phyloP scores from a whole-genome alignment of 495 filamentous ascomycete genomes.

The Aspergillus nanangensis region DNA sequence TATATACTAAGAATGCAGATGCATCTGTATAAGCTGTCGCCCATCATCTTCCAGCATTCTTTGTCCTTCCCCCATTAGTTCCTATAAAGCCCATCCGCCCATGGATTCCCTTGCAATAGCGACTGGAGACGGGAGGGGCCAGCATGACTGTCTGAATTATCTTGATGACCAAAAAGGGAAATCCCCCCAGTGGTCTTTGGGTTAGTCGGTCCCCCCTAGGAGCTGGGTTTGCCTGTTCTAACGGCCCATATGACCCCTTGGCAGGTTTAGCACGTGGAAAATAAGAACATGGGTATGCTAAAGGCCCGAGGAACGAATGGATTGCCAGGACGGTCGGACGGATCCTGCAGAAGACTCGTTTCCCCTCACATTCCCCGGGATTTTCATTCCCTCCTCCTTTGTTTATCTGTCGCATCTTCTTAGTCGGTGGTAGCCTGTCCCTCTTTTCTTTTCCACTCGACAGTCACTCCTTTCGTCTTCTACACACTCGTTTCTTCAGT shows the following conservation, averaged over 20 bases:
- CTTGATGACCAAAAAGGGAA: not conserved
- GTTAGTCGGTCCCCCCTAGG: not conserved
- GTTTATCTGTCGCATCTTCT: not conserved
- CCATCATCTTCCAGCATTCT: not conserved
- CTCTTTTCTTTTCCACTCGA: not conserved
- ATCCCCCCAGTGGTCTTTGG: not conserved
- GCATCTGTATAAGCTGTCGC: not conserved
- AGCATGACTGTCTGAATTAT: not conserved
- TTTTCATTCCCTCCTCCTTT: not conserved
- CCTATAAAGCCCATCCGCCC: not conserved
- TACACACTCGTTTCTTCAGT: not conserved
- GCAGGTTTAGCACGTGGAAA: not conserved
- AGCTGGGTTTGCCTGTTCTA: not conserved
- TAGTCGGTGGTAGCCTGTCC: not conserved
- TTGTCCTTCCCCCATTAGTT: not conserved
- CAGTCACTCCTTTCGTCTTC: not conserved
- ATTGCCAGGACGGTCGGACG: not conserved
- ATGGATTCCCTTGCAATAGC: not conserved
- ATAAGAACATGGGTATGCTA: not conserved
- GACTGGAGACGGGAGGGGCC: not conserved
- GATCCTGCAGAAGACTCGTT: not conserved
- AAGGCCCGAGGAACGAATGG: not conserved
- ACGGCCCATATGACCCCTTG: not conserved
- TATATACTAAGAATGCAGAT: not conserved
- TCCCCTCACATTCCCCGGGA: not conserved